Percentiles rank a stretch among this genome's conserved stretches.
Conservation (phyloP, 1,139 yeast genomes). For the Martiniozyma asiatica region DNA sequence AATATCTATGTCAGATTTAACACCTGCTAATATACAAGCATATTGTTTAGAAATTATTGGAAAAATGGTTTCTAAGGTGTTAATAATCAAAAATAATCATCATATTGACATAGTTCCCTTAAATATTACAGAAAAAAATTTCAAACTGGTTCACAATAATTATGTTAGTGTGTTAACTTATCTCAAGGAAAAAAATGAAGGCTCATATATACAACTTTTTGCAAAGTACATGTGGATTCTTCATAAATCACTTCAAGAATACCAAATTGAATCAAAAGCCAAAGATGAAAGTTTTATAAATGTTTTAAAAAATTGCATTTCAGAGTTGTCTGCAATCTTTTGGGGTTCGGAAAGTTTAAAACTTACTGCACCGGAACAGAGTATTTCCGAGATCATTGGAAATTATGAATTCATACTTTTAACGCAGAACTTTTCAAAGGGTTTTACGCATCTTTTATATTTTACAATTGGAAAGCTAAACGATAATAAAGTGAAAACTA, state of each 20-base stretch:
- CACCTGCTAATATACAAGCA: constrained; percentile 30
- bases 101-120: constrained; percentile 12
- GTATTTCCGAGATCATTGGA: neutral
- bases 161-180: constrained; percentile 6
- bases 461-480: constrained; percentile 37
- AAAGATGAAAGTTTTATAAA: no score
- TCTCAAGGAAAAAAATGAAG: constrained; percentile 3
- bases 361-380: no score
- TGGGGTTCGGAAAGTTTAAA: no score
- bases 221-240: no score
- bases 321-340: neutral
- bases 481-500: constrained; percentile 44
- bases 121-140: constrained; percentile 12
- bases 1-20: constrained; percentile 26
- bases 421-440: neutral
- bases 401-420: constrained; percentile 1
- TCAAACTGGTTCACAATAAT: constrained; percentile 6
- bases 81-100: constrained; percentile 22
- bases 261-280: neutral
- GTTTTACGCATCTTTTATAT: constrained; percentile 41
- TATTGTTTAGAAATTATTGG: constrained; percentile 46
- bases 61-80: constrained; percentile 37
- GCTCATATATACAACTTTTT: no score
- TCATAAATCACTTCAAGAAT: no score
- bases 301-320: no score